Base-by-base conservation (phyloP, 2,329 filamentous ascomycete species). In the Colletotrichum endophyticum region DNA sequence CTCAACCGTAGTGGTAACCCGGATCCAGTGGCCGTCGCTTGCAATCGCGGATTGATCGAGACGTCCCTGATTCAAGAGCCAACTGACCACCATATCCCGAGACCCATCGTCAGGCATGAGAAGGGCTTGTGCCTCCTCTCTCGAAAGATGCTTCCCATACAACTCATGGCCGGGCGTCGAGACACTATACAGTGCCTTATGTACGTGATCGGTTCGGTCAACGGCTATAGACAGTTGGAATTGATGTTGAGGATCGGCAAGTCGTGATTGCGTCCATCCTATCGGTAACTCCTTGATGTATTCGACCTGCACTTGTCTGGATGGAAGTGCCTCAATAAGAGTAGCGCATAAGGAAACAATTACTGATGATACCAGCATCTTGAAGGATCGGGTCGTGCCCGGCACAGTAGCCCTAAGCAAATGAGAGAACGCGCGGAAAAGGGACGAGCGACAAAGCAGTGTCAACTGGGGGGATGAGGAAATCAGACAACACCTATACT, bases 81-180 rank as follows among this genome's bases (percentile, higher is more conserved):
- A 91, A 62, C 80, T 75, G 11, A 85, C 82, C 16, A 91, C 85
- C 0, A 85, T 81, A 8, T 84, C 80, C 2, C 85, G 81, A 0
- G 88, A 84, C 5, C 83, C 80, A 11, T 81, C 79, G 16, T 81
- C 84, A 1, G 90, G 90, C 7, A 84, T 84, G 28, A 91, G 84
- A 77, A 91, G 85, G 12, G 85, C 83, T 70, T 88, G 86, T 71
- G 91, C 87, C 77, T 90, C 87, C 12, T 88, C 84, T 9, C 87
- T 85, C 19, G 84, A 82, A 78, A 90, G 85, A 78, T 91, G 86
- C 59, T 86, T 84, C 22, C 90, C 89, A 75, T 91, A 91, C 22
- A 83, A 85, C 2, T 80, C 72, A 72, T 88, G 84, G 6, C 81
- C 83, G 0, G 90, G 90, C 1, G 89, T 87, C 3, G 89, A 90